These are phyloP conservation scores for Lolium multiflorum DNA, from an alignment of 176 grass and related monocot genomes.

Conservation along the genomic window DNA sequence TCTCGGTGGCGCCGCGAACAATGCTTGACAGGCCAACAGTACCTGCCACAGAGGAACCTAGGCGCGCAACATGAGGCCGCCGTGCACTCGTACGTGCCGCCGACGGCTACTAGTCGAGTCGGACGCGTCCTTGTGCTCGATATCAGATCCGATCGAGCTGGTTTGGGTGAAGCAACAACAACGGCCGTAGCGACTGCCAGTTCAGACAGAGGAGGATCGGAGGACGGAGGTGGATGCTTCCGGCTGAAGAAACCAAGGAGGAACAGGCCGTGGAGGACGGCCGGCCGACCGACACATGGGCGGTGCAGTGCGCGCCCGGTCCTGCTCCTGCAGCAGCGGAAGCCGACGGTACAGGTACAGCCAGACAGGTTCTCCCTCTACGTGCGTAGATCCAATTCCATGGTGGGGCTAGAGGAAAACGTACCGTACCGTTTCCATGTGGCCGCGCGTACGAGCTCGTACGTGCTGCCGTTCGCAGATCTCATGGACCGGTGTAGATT, in stretches of 20 bases:
- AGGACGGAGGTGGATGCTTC: not conserved
- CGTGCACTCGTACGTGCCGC: not conserved
- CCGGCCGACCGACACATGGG: conserved; percentile 40
- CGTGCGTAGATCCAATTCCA: conserved; percentile 26
- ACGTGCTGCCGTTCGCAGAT: not conserved
- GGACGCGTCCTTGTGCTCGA: not conserved
- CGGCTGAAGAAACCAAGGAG: conserved; percentile 24
- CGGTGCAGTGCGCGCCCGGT: conserved; percentile 10
- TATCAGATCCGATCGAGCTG: not conserved
- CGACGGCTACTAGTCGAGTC: conserved; percentile 3
- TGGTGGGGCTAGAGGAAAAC: not conserved
- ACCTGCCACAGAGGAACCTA: not conserved
- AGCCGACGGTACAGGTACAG: not conserved
- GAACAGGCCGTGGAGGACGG: not conserved
- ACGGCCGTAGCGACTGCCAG: not conserved
- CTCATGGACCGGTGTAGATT: not conserved
- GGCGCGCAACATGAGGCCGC: not conserved
- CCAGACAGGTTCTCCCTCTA: not conserved
- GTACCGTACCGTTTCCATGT: not conserved
- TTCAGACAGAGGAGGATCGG: no score
- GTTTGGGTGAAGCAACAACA: not conserved
- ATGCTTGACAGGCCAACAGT: not conserved
- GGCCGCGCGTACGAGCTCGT: not conserved
- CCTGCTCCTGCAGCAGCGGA: conserved; percentile 12
- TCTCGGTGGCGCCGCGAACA: not conserved